A percentile compares a stretch with the other conserved stretches of the same genome.
These are phyloP conservation scores for Pseudocercospora eumusae DNA, from an alignment of 2,329 filamentous ascomycete species.

Conservation along the genomic window DNA sequence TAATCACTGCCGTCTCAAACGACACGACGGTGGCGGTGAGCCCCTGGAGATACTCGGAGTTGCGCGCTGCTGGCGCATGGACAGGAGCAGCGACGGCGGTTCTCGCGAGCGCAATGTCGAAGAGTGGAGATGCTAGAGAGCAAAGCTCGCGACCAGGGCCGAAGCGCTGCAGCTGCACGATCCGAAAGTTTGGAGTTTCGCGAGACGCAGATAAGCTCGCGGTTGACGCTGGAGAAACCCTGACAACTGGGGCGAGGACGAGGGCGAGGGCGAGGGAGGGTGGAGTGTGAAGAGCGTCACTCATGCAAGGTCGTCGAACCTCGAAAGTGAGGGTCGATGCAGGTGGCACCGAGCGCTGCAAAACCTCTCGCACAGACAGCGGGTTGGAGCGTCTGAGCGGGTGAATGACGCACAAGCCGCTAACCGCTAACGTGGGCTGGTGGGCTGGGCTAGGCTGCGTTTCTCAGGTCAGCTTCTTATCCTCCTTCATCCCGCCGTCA, in stretches of 20 bases:
- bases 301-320: conserved; percentile 1
- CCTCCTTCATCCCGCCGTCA: conserved; percentile 15
- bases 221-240: conserved; percentile 24
- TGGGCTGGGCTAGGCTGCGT: background rate
- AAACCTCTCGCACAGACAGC: background rate
- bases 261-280: conserved; percentile 17
- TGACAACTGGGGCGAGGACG: conserved; percentile 18
- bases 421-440: background rate
- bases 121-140: conserved; percentile 20
- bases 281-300: background rate
- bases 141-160: conserved; percentile 26
- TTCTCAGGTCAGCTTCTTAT: conserved; percentile 17
- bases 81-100: conserved; percentile 14
- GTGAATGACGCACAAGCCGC: conserved; percentile 5
- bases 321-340: conserved; percentile 10
- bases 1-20: conserved; percentile 28
- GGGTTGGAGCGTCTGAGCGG: background rate
- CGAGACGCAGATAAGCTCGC: conserved; percentile 23
- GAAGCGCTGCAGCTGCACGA: conserved; percentile 27
- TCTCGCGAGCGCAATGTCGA: conserved; percentile 22
- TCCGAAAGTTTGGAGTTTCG: conserved; percentile 20
- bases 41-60: conserved; percentile 32
- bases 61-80: conserved; percentile 26
- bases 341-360: background rate
- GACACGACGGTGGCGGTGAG: conserved; percentile 36